A percentile compares a stretch with the other conserved stretches of the same genome.
phyloP scores from a whole-genome alignment of 2,329 filamentous ascomycete species.

The Pseudogymnoascus sp. region DNA sequence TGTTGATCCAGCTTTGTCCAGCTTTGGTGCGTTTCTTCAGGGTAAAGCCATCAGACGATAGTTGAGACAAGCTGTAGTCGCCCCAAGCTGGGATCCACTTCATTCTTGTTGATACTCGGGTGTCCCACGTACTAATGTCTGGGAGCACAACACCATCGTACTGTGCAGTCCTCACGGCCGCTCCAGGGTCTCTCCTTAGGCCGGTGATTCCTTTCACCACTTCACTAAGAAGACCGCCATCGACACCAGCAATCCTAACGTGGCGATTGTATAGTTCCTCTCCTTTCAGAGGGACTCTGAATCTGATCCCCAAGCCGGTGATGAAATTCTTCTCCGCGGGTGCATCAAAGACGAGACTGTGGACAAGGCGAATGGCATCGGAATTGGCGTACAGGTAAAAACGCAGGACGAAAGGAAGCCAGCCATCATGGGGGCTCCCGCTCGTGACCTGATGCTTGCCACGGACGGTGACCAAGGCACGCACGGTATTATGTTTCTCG shows the following conservation, averaged over 20 bases:
- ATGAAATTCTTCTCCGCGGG: constrained; percentile 41
- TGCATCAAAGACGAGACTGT: constrained; percentile 48
- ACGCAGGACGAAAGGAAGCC: constrained; percentile 43
- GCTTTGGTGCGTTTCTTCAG: constrained; percentile 51
- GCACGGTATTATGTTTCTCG: constrained; percentile 33
- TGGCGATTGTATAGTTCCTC: constrained; percentile 51
- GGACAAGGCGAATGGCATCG: constrained; percentile 44
- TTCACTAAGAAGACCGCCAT: constrained; percentile 47
- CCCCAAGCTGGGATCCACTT: constrained; percentile 51
- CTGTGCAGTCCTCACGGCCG: constrained; percentile 40
- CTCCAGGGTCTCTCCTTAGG: constrained; percentile 45
- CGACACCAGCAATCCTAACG: constrained; percentile 44
- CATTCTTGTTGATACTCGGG: constrained; percentile 36
- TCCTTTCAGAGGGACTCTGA: constrained; percentile 43
- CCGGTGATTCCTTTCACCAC: constrained; percentile 52
- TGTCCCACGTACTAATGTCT: constrained; percentile 38
- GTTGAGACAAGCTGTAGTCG: constrained; percentile 47
- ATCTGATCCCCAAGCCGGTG: constrained; percentile 44
- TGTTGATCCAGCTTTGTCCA: constrained; percentile 49
- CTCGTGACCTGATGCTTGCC: constrained; percentile 20
- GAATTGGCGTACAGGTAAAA: constrained; percentile 53
- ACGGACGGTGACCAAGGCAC: constrained; percentile 37
- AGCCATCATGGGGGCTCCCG: constrained; percentile 25
- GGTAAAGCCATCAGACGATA: constrained; percentile 51
- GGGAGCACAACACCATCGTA: constrained; percentile 38